These are phyloP conservation scores for Yamadazyma epiphylla DNA, from an alignment of 1,139 yeast species.

Conservation along the genomic window DNA sequence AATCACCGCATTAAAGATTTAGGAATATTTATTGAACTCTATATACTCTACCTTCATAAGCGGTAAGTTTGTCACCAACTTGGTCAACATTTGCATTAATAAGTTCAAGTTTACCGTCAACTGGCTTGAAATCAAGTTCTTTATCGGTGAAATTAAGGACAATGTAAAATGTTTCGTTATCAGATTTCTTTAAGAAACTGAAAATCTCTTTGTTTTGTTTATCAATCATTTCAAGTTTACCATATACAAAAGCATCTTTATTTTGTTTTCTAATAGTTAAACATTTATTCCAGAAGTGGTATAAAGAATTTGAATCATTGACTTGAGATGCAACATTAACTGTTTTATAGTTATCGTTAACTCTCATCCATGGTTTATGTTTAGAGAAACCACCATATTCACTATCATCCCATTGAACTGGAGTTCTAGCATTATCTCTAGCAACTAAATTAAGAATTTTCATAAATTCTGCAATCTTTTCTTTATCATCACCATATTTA, in stretches of 20 bases:
- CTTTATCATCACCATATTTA: conserved; percentile 28
- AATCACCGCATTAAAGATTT: too few relatives aligned
- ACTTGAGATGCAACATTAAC: conserved; percentile 49
- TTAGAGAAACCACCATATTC: conserved; percentile 50
- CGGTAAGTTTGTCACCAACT: conserved; percentile 21
- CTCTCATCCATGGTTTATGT: conserved; percentile 53
- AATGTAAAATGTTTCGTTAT: conserved; percentile 26
- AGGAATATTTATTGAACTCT: conserved; percentile 11
- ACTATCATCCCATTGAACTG: conserved; percentile 54
- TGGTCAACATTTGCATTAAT: conserved; percentile 24
- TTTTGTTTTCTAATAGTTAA: conserved; percentile 42
- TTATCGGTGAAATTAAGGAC: conserved; percentile 45
- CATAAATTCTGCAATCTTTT: conserved; percentile 26
- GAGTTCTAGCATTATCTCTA: conserved; percentile 58
- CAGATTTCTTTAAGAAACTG: conserved; percentile 8
- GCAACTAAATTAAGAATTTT: conserved; percentile 32
- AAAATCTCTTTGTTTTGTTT: conserved; percentile 10
- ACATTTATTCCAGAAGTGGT: conserved; percentile 43
- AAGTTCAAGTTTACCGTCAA: conserved; percentile 25
- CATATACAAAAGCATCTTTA: conserved; percentile 45
- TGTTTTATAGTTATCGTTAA: conserved; percentile 47
- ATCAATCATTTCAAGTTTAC: conserved; percentile 38
- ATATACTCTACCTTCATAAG: conserved; percentile 40
- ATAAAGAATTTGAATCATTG: conserved; percentile 44
- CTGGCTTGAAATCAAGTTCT: conserved; percentile 24